phyloP scores from a whole-genome alignment of 331 rosid genomes.

The Quercus tomentella region DNA sequence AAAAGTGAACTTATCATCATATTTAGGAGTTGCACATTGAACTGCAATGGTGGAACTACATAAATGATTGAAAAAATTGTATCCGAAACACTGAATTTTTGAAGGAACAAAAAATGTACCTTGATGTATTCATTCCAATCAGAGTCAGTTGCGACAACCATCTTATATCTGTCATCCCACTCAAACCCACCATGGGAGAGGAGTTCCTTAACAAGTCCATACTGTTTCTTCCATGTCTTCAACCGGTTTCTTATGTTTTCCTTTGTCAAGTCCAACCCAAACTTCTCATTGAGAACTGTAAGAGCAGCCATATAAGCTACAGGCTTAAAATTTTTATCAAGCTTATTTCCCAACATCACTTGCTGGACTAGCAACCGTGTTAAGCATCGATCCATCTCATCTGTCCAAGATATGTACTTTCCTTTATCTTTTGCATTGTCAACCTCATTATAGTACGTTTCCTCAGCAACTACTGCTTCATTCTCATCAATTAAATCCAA shows the following conservation, averaged over 20 bases:
- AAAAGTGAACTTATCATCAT: not conserved
- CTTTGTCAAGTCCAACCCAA: slow-evolving; percentile 35
- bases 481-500: slow-evolving; percentile 28
- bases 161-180: slow-evolving; percentile 46
- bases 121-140: slow-evolving; percentile 42
- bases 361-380: slow-evolving; percentile 41
- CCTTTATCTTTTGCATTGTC: slow-evolving; percentile 27
- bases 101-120: slow-evolving; percentile 30
- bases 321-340: slow-evolving; percentile 44
- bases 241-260: slow-evolving; percentile 45
- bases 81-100: not conserved
- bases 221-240: slow-evolving; percentile 47
- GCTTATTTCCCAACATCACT: slow-evolving; percentile 47
- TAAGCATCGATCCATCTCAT: slow-evolving; percentile 51
- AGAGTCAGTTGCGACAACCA: slow-evolving; percentile 43
- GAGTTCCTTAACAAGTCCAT: slow-evolving; percentile 37
- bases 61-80: too few relatives aligned
- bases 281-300: slow-evolving; percentile 46
- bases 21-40: not conserved
- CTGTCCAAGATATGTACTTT: slow-evolving; percentile 41
- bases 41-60: not conserved
- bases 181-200: slow-evolving; percentile 40
- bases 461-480: slow-evolving; percentile 35
- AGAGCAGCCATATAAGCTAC: slow-evolving; percentile 39
- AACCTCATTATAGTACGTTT: slow-evolving; percentile 21